A percentile compares a stretch with the other conserved stretches of the same genome.
Conservation (phyloP, 1,284 basidiomycete species). For the Puccinia coronata region DNA sequence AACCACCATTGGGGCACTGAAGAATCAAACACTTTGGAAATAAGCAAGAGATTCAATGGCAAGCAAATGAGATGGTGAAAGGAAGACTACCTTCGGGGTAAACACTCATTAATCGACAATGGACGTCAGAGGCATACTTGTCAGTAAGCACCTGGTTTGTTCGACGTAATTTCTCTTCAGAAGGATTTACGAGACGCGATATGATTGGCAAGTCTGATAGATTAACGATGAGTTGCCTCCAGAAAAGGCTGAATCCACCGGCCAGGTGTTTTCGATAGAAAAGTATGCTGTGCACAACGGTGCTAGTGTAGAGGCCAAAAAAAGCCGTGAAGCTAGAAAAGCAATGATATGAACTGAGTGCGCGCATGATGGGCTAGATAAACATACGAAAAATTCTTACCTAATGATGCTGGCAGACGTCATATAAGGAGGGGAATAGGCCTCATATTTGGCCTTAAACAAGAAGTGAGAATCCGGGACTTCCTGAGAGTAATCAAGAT, state of each 20-base stretch:
- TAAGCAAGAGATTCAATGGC: background rate
- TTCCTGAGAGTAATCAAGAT: background rate
- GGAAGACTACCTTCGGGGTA: constrained; percentile 55
- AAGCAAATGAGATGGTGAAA: background rate
- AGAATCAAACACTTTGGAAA: background rate
- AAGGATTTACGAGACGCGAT: constrained; percentile 51
- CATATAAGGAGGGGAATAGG: constrained; percentile 55
- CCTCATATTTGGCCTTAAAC: constrained; percentile 50
- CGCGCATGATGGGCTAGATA: constrained; percentile 52
- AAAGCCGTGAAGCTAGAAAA: constrained; percentile 58
- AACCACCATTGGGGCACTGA: constrained; percentile 58
- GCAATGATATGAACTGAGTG: constrained; percentile 55
- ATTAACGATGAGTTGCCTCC: background rate
- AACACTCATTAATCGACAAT: constrained; percentile 57
- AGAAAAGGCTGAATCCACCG: constrained; percentile 56
- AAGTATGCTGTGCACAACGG: constrained; percentile 59
- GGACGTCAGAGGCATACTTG: constrained; percentile 54
- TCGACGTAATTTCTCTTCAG: constrained; percentile 51
- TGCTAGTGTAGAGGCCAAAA: constrained; percentile 60
- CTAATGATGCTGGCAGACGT: constrained; percentile 39
- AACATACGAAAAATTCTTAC: constrained; percentile 35
- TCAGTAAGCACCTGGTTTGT: constrained; percentile 45
- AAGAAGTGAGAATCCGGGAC: background rate
- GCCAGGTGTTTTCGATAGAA: constrained; percentile 61
- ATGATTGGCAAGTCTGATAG: background rate